phyloP scores from a whole-genome alignment of 1,284 basidiomycete genomes.

The Boletellus sp. region DNA sequence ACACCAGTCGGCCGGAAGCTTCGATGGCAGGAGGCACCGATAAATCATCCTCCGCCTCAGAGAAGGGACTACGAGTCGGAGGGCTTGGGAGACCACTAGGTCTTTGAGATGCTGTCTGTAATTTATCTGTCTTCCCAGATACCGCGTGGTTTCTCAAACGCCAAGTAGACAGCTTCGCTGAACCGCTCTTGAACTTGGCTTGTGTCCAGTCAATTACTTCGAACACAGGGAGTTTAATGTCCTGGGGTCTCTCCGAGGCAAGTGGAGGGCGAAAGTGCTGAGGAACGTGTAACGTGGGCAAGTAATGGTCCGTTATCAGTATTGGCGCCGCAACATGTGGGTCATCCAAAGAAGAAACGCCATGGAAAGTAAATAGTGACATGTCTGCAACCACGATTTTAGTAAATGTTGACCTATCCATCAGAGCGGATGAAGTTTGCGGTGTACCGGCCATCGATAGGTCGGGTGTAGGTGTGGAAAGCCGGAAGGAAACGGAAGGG shows the following conservation, averaged over 20 bases:
- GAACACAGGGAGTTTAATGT: constrained; percentile 48
- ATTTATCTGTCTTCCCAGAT: constrained; percentile 13
- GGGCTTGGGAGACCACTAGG: constrained; percentile 17
- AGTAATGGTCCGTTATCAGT: constrained; percentile 58
- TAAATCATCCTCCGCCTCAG: constrained; percentile 16
- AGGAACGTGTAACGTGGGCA: constrained; percentile 48
- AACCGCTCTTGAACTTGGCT: constrained; percentile 36
- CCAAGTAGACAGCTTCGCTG: constrained; percentile 61
- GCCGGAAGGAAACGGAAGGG: constrained; percentile 36
- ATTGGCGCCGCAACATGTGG: constrained; percentile 50
- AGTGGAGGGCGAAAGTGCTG: constrained; percentile 42
- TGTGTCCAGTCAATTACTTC: constrained; percentile 63
- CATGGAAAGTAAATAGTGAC: constrained; percentile 49
- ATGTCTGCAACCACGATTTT: constrained; percentile 41
- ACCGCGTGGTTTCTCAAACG: constrained; percentile 37
- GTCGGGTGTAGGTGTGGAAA: constrained; percentile 14
- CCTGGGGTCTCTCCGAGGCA: constrained; percentile 17
- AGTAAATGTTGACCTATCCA: constrained; percentile 29
- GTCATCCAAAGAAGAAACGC: constrained; percentile 17
- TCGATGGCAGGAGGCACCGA: constrained; percentile 19
- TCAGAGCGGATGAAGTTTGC: constrained; percentile 1
- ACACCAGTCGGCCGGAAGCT: constrained; percentile 8
- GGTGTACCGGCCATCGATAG: constrained; percentile 3
- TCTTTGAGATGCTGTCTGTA: constrained; percentile 19
- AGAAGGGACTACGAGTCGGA: constrained; percentile 22